These are phyloP conservation scores for Neurospora sp. DNA, from an alignment of 2,329 filamentous ascomycete species.

Conservation along the genomic window DNA sequence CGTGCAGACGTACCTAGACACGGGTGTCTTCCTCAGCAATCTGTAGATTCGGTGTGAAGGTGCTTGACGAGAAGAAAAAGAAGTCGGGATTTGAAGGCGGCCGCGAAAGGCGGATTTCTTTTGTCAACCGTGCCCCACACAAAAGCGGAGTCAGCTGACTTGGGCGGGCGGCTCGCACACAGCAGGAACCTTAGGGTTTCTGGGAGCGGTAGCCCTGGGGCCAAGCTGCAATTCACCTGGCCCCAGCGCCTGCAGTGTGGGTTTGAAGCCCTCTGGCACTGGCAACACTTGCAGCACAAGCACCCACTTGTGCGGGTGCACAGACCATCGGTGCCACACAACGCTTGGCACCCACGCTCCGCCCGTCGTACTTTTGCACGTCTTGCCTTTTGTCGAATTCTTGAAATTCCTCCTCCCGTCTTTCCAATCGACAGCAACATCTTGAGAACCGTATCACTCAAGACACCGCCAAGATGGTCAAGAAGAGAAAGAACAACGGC, in stretches of 20 bases:
- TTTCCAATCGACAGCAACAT: slow-evolving; percentile 14
- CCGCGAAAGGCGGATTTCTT: slow-evolving; percentile 16
- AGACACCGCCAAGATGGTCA: slow-evolving; percentile 58
- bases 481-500: slow-evolving; percentile 55
- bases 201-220: slow-evolving; percentile 13
- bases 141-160: slow-evolving; percentile 15
- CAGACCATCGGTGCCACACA: neutral
- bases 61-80: slow-evolving; percentile 21
- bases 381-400: slow-evolving; percentile 7
- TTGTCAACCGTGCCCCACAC: slow-evolving; percentile 14
- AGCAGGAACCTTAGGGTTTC: slow-evolving; percentile 15
- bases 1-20: slow-evolving; percentile 54
- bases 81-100: slow-evolving; percentile 19
- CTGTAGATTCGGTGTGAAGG: slow-evolving; percentile 39
- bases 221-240: neutral
- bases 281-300: slow-evolving; percentile 10
- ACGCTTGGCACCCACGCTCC: slow-evolving; percentile 12
- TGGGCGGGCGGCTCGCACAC: neutral
- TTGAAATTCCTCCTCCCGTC: slow-evolving; percentile 6
- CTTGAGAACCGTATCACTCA: slow-evolving; percentile 22
- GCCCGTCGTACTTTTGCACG: neutral
- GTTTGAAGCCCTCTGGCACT: neutral
- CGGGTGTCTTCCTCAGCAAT: slow-evolving; percentile 55
- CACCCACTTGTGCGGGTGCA: neutral
- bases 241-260: neutral